Evolutionary conservation across 257 asterid species (phyloP).

Genomic region (Lavandula angustifolia): DNA sequence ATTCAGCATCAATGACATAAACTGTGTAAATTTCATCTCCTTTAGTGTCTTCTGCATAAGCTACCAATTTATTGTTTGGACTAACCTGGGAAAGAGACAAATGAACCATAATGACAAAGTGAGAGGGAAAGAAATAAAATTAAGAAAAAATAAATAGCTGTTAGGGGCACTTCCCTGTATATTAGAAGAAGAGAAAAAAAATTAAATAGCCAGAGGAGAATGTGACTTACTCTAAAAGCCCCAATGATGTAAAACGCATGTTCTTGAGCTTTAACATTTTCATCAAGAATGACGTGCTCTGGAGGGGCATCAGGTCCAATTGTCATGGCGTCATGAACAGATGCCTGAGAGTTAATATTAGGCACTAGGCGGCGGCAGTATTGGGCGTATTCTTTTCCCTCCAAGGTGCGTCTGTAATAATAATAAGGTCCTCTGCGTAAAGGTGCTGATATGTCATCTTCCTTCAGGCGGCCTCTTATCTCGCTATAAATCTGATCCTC

Average conservation of each 20-base stretch:
- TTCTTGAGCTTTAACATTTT: constrained; percentile 74
- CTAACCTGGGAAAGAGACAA: constrained; percentile 58
- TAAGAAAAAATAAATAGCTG: constrained; percentile 9
- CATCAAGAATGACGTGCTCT: constrained; percentile 85
- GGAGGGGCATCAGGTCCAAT: constrained; percentile 84
- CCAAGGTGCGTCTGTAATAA: constrained; percentile 75
- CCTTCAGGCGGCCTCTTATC: constrained; percentile 82
- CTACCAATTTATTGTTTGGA: constrained; percentile 75
- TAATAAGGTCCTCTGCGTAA: constrained; percentile 66
- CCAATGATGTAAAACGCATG: constrained; percentile 64
- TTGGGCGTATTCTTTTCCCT: constrained; percentile 86
- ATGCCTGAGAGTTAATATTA: constrained; percentile 39
- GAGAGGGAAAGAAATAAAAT: constrained; percentile 6
- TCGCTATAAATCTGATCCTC: constrained; percentile 74
- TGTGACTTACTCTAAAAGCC: constrained; percentile 61
- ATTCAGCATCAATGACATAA: constrained; percentile 77
- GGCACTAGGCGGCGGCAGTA: constrained; percentile 74
- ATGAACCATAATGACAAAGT: constrained; percentile 6
- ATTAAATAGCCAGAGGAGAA: constrained; percentile 18
- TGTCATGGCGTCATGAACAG: constrained; percentile 84
- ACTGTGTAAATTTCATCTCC: constrained; percentile 90
- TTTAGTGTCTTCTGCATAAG: constrained; percentile 90
- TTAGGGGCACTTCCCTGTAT: constrained; percentile 1
- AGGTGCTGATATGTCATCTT: constrained; percentile 88
- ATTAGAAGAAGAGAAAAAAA: background rate